phyloP scores from a whole-genome alignment of 2,329 filamentous ascomycete genomes.

The Trichoderma brevicompactum region DNA sequence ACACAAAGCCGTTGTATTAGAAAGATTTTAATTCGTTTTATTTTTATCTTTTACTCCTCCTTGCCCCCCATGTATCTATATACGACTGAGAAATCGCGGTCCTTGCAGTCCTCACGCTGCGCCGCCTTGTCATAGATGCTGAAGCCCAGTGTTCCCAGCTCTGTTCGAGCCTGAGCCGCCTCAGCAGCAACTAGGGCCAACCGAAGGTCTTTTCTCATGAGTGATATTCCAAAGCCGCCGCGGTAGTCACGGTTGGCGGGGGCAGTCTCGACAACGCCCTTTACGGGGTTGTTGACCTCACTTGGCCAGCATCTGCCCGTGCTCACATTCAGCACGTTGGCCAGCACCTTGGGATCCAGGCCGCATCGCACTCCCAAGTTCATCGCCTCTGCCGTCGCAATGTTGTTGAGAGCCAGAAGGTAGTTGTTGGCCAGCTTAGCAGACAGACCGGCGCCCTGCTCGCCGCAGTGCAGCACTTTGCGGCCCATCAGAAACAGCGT shows the following conservation, averaged over 20 bases:
- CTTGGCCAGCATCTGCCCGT: slow-evolving; percentile 97
- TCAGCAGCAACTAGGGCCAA: slow-evolving; percentile 73
- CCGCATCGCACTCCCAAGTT: slow-evolving; percentile 66
- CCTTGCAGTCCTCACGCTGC: slow-evolving; percentile 62
- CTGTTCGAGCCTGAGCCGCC: slow-evolving; percentile 68
- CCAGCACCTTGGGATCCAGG: slow-evolving; percentile 67
- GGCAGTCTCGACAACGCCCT: slow-evolving; percentile 75
- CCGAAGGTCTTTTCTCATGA: slow-evolving; percentile 81
- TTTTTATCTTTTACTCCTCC: neutral
- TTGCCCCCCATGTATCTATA: slow-evolving; percentile 71
- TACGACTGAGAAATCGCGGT: slow-evolving; percentile 80
- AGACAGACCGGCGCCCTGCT: slow-evolving; percentile 81
- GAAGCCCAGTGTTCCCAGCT: slow-evolving; percentile 64
- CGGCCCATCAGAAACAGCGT: slow-evolving; percentile 83
- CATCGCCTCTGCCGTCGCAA: slow-evolving; percentile 69
- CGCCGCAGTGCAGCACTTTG: slow-evolving; percentile 82
- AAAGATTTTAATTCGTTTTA: neutral
- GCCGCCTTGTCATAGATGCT: slow-evolving; percentile 71
- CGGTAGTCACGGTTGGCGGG: slow-evolving; percentile 77
- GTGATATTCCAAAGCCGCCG: slow-evolving; percentile 74
- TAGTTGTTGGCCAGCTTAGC: slow-evolving; percentile 99
- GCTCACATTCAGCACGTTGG: slow-evolving; percentile 87
- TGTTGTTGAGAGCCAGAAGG: slow-evolving; percentile 90
- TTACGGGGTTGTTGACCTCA: slow-evolving; percentile 93
- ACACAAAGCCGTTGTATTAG: neutral